Evolutionary conservation across 805 yeast genomes (phyloP), one percentile per base, ranked within the genome.

Genomic region (Wickerhamomyces pijperi): DNA sequence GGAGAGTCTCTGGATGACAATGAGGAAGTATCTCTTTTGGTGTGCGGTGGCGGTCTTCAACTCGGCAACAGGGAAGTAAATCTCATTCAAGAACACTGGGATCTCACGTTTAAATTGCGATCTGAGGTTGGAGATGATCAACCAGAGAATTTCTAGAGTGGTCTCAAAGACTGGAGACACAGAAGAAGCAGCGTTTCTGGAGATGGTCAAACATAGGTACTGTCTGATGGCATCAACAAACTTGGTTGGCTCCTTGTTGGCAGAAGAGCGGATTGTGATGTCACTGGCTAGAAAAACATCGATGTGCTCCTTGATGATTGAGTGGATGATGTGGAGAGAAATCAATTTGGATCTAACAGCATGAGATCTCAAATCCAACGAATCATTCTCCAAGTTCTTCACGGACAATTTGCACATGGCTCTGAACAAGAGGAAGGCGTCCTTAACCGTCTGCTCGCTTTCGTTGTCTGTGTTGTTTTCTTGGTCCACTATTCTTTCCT

Each of bases 331-430:
- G 54, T 88, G 95, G 48, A 92, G 67, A 2, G 97, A 84, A 28
- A 94, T 67, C 43, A 92, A 64, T 58, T 92, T 92, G 1, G 97
- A 86, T 52, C 98, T 76, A 47, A 92, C 86, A 2, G 90, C 82
- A 54, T 90, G 96, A 3, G 95, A 82, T 58, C 90, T 74, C 86
- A 81, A 79, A 58, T 83, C 94, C 44, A 86, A 61, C 28, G 77
- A 73, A 29, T 79, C 82, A 32, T 77, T 70, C 43, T 88, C 97
- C 42, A 90, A 63, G 20, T 79, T 71, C 59, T 92, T 92, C 36
- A 84, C 82, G 3, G 97, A 83, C 15, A 92, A 71, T 54, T 86
- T 87, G 58, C 96, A 84, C 92, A 92, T 82, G 2, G 97, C 90
- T 55, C 99, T 74, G 60, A 92, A 87, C 3, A 92, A 74, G 42